These are phyloP conservation scores for Lactifluus pinguis DNA, from an alignment of 768 basidiomycete genomes.

Conservation along the genomic window DNA sequence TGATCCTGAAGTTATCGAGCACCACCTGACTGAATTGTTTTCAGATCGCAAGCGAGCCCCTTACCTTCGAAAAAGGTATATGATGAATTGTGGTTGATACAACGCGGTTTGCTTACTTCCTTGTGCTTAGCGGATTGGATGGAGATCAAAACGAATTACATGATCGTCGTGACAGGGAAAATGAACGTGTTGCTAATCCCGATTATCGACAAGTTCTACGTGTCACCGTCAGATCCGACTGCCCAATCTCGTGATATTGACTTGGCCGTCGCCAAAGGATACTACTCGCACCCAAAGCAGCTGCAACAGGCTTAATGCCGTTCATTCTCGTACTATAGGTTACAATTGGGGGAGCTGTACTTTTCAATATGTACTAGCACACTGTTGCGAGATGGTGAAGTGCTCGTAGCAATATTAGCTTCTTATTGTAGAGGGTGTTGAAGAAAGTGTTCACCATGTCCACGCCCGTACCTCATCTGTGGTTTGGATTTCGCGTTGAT, in stretches of 20 bases:
- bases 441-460: no score
- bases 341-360: neutral
- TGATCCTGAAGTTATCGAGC: conserved; percentile 7
- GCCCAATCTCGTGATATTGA: conserved; percentile 60
- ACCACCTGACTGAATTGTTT: neutral
- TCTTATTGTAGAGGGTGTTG: no score
- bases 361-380: neutral
- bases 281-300: conserved; percentile 43
- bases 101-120: neutral
- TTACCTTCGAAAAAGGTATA: conserved; percentile 91
- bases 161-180: conserved; percentile 92
- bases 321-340: no score
- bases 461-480: no score
- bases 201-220: conserved; percentile 88
- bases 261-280: conserved; percentile 81
- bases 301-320: conserved; percentile 5
- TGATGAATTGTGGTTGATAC: neutral
- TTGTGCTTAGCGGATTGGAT: conserved; percentile 80
- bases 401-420: neutral
- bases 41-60: conserved; percentile 82
- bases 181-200: conserved; percentile 94
- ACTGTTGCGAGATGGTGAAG: neutral
- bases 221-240: conserved; percentile 76
- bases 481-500: no score
- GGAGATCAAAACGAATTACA: conserved; percentile 94